Evolutionary conservation across 1,139 yeast genomes (phyloP).

Genomic region (Meyerozyma carpophila): DNA sequence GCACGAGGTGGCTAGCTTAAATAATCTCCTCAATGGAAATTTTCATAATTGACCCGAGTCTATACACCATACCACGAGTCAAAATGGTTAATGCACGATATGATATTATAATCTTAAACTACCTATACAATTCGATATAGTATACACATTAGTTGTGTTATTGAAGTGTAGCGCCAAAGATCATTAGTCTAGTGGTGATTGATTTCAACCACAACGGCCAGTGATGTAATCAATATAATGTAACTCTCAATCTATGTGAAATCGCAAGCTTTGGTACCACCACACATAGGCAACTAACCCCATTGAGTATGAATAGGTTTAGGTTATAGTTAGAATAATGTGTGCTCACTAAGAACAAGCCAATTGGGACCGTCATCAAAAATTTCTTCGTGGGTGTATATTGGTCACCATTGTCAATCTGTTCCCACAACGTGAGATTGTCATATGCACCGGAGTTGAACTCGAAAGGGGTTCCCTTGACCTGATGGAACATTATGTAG

Average conservation of each 20-base stretch:
- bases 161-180: not conserved
- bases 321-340: conserved; percentile 87
- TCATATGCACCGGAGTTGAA: conserved; percentile 96
- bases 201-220: not conserved
- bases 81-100: conserved; percentile 1
- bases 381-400: conserved; percentile 96
- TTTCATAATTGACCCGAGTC: not conserved
- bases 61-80: not conserved
- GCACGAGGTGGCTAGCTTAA: not conserved
- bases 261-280: conserved; percentile 89
- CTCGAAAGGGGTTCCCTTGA: conserved; percentile 95
- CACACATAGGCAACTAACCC: conserved; percentile 70
- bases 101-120: not conserved
- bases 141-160: not conserved
- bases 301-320: conserved; percentile 71
- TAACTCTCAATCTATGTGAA: conserved; percentile 71
- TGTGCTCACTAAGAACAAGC: conserved; percentile 77
- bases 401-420: conserved; percentile 93
- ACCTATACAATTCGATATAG: not conserved
- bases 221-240: conserved; percentile 28
- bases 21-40: not conserved
- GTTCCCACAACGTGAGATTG: conserved; percentile 98
- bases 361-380: conserved; percentile 84
- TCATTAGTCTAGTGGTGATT: too few species aligned
- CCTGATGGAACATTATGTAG: conserved; percentile 92